phyloP scores from a whole-genome alignment of 2,329 filamentous ascomycete species.

The Clarireedia monteithiana region DNA sequence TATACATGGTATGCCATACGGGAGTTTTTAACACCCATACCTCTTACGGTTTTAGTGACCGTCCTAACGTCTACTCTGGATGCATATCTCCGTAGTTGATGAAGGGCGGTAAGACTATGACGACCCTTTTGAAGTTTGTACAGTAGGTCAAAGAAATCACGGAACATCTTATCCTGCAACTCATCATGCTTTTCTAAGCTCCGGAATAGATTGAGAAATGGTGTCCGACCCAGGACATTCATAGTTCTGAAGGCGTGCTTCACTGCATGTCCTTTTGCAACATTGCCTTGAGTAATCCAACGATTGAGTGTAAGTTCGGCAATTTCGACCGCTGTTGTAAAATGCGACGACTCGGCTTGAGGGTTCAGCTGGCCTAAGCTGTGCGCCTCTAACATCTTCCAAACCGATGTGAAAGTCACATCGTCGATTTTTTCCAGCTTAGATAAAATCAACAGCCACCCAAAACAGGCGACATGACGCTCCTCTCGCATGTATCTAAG shows the following conservation, averaged over 20 bases:
- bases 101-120: not conserved
- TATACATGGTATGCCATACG: constrained; percentile 1
- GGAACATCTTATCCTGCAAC: constrained; percentile 10
- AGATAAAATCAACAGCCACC: constrained; percentile 18
- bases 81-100: not conserved
- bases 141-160: constrained; percentile 7
- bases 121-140: not conserved
- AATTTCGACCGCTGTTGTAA: constrained; percentile 2
- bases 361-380: not conserved
- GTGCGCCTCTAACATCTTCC: constrained; percentile 1
- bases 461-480: constrained; percentile 3
- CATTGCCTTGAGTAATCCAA: constrained; percentile 16
- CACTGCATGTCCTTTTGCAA: constrained; percentile 9
- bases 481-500: not conserved
- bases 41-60: not conserved
- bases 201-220: not conserved
- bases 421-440: constrained; percentile 9
- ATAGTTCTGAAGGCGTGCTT: constrained; percentile 3
- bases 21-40: not conserved
- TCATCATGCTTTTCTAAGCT: constrained; percentile 1
- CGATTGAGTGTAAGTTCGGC: constrained; percentile 13
- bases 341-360: not conserved
- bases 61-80: not conserved
- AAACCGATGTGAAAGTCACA: constrained; percentile 9
- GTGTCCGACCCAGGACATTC: not conserved